These are phyloP conservation scores for Vishniacozyma victoriae DNA, from an alignment of 768 basidiomycete species.

Conservation along the genomic window DNA sequence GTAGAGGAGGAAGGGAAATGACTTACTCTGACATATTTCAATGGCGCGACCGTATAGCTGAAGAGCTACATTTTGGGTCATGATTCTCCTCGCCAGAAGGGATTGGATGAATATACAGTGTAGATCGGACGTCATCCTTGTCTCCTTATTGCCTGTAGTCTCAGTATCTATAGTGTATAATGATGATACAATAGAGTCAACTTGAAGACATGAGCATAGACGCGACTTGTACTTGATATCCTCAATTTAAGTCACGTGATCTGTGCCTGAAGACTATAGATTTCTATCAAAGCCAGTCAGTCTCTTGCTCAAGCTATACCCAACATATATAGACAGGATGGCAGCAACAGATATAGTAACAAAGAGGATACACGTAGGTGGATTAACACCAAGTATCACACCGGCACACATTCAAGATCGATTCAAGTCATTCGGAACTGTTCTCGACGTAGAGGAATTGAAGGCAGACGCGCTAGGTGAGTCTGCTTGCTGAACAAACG, in stretches of 20 bases:
- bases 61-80: conserved; percentile 26
- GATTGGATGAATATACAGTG: conserved; percentile 38
- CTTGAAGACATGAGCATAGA: neutral
- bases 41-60: conserved; percentile 39
- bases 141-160: conserved; percentile 1
- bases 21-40: neutral
- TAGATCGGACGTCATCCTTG: conserved; percentile 21
- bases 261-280: neutral
- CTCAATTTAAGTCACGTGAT: conserved; percentile 4
- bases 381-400: conserved; percentile 33
- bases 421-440: conserved; percentile 35
- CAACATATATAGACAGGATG: neutral
- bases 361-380: conserved; percentile 35
- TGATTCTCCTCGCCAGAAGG: conserved; percentile 30
- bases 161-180: neutral
- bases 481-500: neutral
- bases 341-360: conserved; percentile 7
- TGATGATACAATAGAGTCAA: neutral
- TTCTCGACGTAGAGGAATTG: conserved; percentile 23
- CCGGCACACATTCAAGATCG: conserved; percentile 33
- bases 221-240: conserved; percentile 1
- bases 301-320: neutral
- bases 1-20: neutral
- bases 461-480: conserved; percentile 29
- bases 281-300: neutral